Percentiles rank a stretch among this genome's conserved stretches.
Evolutionary conservation across 2,329 filamentous ascomycete genomes (phyloP).

Genomic region (Stylonectria norvegica): DNA sequence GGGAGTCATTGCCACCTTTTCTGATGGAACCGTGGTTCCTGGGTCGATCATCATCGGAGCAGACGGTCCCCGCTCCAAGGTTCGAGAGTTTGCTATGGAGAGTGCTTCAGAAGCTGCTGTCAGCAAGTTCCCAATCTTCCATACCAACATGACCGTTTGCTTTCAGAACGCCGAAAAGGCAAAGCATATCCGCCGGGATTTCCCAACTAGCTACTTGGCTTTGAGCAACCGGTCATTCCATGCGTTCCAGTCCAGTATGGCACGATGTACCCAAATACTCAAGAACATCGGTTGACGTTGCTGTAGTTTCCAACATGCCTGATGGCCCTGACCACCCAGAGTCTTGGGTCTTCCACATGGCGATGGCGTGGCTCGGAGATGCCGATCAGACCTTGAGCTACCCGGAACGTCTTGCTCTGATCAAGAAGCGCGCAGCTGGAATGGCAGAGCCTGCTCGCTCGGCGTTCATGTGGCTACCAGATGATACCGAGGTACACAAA

Average conservation of each 20-base stretch:
- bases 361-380: conserved; percentile 22
- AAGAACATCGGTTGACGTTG: no score
- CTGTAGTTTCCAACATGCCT: conserved; percentile 21
- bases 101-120: conserved; percentile 15
- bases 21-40: conserved; percentile 9
- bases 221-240: conserved; percentile 21
- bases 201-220: conserved; percentile 21
- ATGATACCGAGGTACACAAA: conserved; percentile 21
- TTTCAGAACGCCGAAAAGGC: conserved; percentile 21
- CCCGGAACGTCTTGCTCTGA: conserved; percentile 17
- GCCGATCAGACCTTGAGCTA: conserved; percentile 14
- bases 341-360: conserved; percentile 24
- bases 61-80: conserved; percentile 19
- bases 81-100: conserved; percentile 19
- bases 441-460: conserved; percentile 20
- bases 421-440: conserved; percentile 17
- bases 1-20: conserved; percentile 14
- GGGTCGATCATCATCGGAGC: conserved; percentile 19
- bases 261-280: no score
- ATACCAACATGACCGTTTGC: conserved; percentile 24
- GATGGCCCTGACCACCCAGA: conserved; percentile 19
- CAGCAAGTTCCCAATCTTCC: conserved; percentile 23
- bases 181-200: conserved; percentile 12
- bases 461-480: conserved; percentile 20
- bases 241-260: conserved; percentile 23